Evolutionary conservation across 495 filamentous ascomycete species (phyloP), one percentile per base, ranked within the genome.

Genomic region (Annulohypoxylon nitens): DNA sequence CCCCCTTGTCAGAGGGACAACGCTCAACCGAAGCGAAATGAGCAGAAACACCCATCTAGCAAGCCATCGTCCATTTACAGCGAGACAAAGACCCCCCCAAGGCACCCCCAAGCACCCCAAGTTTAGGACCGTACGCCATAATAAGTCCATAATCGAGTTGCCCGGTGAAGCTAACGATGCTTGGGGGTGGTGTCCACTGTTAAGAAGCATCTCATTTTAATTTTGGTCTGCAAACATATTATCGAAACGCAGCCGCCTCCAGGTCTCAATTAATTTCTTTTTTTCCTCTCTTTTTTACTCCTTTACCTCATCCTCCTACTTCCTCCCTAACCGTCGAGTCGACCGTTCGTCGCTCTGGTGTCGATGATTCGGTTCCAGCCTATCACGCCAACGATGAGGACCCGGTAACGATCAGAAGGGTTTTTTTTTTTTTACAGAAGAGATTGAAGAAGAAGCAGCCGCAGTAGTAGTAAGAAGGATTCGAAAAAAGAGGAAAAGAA

Each of bases 361-460:
- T 77, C 69, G 76, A 75, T 75, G 76, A 67, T 75, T 72, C 67
- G 76, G 76, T 75, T 67, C 71, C 66, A 75, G 67, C 54, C 64
- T 64, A 58, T 67, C 64, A 75, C 64, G 65, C 39, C 77, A 74
- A 79, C 77, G 64, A 79, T 79, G 77, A 77, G 75, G 77, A 77
- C 67, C 72, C 61, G 77, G 72, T 75, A 71, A 76, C 60, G 72
- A 67, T 25, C 39, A 59, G 63, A 67, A 67, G 72, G 65, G 62
- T 26, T 23, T 20, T 23, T 26, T 3, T 57, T 26, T 23, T 20
- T 23, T 26, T 3, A 39, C 36, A 64, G 36, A 68, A 55, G 61
- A 33, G 36, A 43, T 41, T 36, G 63, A 63, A 67, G 69, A 68
- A 54, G 60, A 61, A 48, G 54, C 5, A 54, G 50, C 50, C 26